Evolutionary conservation across 768 basidiomycete genomes (phyloP).

Genomic region (Exsudoporus frostii): DNA sequence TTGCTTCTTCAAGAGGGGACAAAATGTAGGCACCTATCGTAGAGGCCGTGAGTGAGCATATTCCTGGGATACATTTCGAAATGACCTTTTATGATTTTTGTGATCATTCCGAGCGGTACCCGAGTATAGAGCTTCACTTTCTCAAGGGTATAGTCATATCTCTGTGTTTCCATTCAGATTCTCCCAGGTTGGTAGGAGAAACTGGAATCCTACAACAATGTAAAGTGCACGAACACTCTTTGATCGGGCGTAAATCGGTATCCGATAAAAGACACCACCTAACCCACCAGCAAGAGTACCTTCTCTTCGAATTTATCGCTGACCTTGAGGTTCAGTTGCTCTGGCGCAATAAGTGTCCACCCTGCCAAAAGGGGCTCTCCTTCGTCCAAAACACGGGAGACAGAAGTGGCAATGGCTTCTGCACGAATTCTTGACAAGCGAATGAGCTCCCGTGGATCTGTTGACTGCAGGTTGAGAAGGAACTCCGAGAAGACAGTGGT

Average conservation of each 20-base stretch:
- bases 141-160: conserved; percentile 89
- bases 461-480: conserved; percentile 78
- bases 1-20: conserved; percentile 89
- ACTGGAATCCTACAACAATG: conserved; percentile 59
- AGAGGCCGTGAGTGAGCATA: neutral
- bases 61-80: neutral
- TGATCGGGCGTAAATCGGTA: neutral
- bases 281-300: conserved; percentile 76
- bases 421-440: conserved; percentile 85
- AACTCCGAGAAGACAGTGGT: conserved; percentile 92
- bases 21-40: conserved; percentile 87
- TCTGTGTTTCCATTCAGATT: conserved; percentile 43
- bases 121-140: conserved; percentile 90
- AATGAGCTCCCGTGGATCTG: conserved; percentile 89
- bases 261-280: neutral
- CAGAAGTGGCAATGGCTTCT: conserved; percentile 89
- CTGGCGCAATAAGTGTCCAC: conserved; percentile 91
- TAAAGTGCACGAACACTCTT: conserved; percentile 57
- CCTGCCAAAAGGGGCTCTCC: conserved; percentile 77
- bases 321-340: conserved; percentile 65
- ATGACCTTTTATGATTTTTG: conserved; percentile 72
- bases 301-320: conserved; percentile 93
- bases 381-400: conserved; percentile 69
- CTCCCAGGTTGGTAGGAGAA: neutral
- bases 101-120: conserved; percentile 80